Evolutionary conservation across 768 basidiomycete species (phyloP).

Genomic region (Boletellus sp.): DNA sequence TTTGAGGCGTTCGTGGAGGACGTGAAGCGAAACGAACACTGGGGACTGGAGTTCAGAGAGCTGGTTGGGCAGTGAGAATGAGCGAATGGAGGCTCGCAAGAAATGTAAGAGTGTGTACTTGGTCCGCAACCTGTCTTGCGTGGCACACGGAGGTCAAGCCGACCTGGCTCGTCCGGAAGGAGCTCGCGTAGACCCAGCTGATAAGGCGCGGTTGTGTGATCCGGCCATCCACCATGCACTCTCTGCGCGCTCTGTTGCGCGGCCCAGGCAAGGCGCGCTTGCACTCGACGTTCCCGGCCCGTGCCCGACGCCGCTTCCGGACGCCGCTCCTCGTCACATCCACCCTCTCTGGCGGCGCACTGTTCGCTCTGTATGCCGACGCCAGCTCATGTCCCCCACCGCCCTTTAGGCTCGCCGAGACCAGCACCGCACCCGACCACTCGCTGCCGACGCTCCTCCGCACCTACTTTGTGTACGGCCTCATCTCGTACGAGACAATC

Average conservation of each 20-base stretch:
- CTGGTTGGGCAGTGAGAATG: constrained; percentile 24
- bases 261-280: neutral
- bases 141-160: too few species aligned
- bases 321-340: constrained; percentile 15
- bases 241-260: constrained; percentile 9
- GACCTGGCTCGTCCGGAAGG: neutral
- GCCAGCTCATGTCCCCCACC: constrained; percentile 24
- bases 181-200: neutral
- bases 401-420: constrained; percentile 13
- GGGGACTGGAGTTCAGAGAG: constrained; percentile 60
- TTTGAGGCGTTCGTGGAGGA: constrained; percentile 82
- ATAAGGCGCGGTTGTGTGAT: too few species aligned
- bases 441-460: constrained; percentile 48
- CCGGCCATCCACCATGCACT: constrained; percentile 1
- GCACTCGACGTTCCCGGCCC: constrained; percentile 5
- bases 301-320: constrained; percentile 5
- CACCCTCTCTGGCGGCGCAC: constrained; percentile 15
- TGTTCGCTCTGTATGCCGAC: constrained; percentile 22
- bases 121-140: too few species aligned
- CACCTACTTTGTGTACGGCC: constrained; percentile 76
- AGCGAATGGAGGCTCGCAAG: too few species aligned
- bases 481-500: constrained; percentile 71
- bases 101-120: too few species aligned
- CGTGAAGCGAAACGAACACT: constrained; percentile 59
- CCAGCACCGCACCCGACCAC: neutral